Evolutionary conservation across 2,329 filamentous ascomycete genomes (phyloP), one percentile per base, ranked within the genome.

Genomic region (Capronia coronata): DNA sequence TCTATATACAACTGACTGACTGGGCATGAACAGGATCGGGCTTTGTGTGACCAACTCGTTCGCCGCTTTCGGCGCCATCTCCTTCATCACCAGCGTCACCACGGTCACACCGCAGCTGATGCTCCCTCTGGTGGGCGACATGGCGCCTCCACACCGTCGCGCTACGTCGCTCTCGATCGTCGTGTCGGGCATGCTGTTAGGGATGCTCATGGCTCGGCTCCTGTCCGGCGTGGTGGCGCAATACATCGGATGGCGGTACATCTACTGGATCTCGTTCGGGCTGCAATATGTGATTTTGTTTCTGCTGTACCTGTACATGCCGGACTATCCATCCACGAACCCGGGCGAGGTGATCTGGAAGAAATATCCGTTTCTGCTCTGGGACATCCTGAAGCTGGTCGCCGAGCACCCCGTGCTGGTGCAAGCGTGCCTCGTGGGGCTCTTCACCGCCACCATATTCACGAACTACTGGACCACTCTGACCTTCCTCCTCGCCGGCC

Each of bases 81-180:
- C 83, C 5, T 91, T 86, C 66, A 68, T 91, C 46, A 80, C 80
- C 6, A 82, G 83, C 18, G 68, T 84, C n/a, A 84, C 84, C 2
- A 93, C 86, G 0, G 86, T 91, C 1, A 91, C 87, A 2, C 87
- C 86, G 13, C 82, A 84, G 65, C 69, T 84, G 49, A 87, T 93
- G 84, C 79, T 93, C 13, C 87, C 87, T 0, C 71, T 93, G 0
- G 85, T 90, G 0, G 85, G 86, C 1, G 86, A 91, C 60, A 80
- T 91, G 19, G 86, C 87, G 0, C 85, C 86, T 0, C 73, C 79
- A 0, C 70, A 82, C 34, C 78, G 82, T 21, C 79, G 84, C 13
- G 83, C 85, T 1, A 78, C 80, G 19, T 79, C 83, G 11, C 72
- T 91, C 3, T 83, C 84, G 1, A 80, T 91, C 49, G 83, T 91